Percentiles rank a stretch among this genome's conserved stretches.
These are phyloP conservation scores for Fusarium continuum DNA, from an alignment of 2,329 filamentous ascomycete species.

Conservation along the genomic window DNA sequence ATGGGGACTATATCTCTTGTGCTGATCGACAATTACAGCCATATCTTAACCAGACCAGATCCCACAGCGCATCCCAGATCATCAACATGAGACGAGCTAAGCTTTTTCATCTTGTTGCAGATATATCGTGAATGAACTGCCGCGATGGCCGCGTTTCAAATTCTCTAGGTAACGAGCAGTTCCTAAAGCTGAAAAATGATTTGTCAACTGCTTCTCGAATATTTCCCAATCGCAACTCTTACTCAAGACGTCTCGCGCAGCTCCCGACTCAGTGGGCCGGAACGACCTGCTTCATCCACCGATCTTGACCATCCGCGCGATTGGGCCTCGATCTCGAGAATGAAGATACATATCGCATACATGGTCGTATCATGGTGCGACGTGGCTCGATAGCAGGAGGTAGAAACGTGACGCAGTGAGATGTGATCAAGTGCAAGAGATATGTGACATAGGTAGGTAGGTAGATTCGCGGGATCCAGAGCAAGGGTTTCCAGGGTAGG, in stretches of 20 bases:
- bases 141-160: neutral
- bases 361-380: constrained; percentile 7
- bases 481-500: constrained; percentile 22
- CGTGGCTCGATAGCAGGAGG: neutral
- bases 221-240: neutral
- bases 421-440: constrained; percentile 12
- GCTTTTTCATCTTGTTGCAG: neutral
- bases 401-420: no score
- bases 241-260: neutral
- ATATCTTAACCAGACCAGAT: neutral
- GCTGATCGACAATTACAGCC: neutral
- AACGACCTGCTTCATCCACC: neutral
- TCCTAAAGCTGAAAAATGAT: neutral
- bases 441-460: constrained; percentile 13
- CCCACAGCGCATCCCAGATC: neutral
- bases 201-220: neutral
- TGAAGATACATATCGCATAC: neutral
- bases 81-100: neutral
- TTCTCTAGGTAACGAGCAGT: neutral
- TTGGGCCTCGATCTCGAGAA: constrained; percentile 8
- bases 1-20: neutral
- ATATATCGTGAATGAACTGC: neutral
- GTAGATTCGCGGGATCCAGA: neutral
- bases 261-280: neutral
- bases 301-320: neutral